Base-by-base conservation (phyloP, 495 filamentous ascomycete genomes). In the Penicillium ochrochloron region DNA sequence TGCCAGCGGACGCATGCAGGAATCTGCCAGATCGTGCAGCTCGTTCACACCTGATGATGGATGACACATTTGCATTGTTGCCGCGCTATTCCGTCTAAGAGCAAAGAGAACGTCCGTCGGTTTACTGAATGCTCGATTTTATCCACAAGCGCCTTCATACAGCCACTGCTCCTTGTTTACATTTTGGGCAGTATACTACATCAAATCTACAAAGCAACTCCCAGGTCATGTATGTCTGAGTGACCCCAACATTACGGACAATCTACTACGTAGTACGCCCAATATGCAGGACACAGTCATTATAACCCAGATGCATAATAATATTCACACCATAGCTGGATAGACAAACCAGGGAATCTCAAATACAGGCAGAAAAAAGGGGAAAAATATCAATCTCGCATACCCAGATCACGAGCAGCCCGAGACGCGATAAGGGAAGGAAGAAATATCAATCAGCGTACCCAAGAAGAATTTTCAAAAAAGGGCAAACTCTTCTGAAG, bases 341-440 rank as follows among this genome's bases (percentile, higher is more conserved):
- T 41, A 60, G 55, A 59, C 62, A 57, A 33, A 53, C 37, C 46
- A 68, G 71, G 70, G 69, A 74, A 74, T 74, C 69, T 72, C 66
- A 72, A 65, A 57, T 69, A 74, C 59, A 66, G 42, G 29, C 48
- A 62, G 42, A 62, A 33, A 33, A 55, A 58, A 53, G 21, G 19
- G 9, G 19, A 60, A 56, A 50, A 15, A 35, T 44, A 51, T 59
- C 57, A 71, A 62, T 50, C 60, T 64, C 50, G 46, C 31, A 35
- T 8, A 10, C 19, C 51, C 57, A 42, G 25, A 23, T n/a, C 27
- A 6, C 23, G 42, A 54, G 37, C 19, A 23, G 34, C 34, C 31
- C 51, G 10, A 4, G 37, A 44, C 3, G 57, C 35, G 31, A 52
- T 17, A 10, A 48, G 17, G 27, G 39, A 31, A 48, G 31, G 7